phyloP scores from a whole-genome alignment of 2,329 filamentous ascomycete species.

The Pseudogymnoascus sp. region DNA sequence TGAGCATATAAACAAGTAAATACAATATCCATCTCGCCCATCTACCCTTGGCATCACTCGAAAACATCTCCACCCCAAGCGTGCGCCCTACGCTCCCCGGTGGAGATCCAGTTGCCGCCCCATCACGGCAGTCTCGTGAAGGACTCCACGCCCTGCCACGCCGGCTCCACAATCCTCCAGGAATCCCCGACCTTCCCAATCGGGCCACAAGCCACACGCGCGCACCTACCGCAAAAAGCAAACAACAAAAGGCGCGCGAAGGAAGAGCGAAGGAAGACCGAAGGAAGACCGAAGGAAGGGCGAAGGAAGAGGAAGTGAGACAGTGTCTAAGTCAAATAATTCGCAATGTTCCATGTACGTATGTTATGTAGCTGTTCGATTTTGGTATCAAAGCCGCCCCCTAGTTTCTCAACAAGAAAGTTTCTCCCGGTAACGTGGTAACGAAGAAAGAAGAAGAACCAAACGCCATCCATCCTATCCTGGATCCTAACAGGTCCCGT shows the following conservation, averaged over 20 bases:
- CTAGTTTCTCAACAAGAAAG: neutral
- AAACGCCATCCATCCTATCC: neutral
- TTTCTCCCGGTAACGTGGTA: neutral
- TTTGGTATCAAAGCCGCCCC: constrained; percentile 2
- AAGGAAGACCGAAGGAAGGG: neutral
- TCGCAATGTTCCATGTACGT: constrained; percentile 1
- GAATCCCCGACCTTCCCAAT: neutral
- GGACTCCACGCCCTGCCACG: neutral
- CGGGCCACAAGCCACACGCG: neutral
- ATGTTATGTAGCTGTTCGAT: constrained; percentile 3
- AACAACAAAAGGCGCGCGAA: neutral
- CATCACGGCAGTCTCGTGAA: neutral
- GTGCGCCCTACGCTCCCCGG: neutral
- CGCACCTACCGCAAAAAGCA: neutral
- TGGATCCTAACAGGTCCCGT: neutral
- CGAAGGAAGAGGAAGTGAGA: neutral
- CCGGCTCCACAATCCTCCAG: neutral
- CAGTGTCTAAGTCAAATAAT: neutral
- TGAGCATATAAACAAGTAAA: neutral
- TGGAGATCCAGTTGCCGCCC: neutral
- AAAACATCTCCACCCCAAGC: neutral
- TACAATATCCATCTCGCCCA: neutral
- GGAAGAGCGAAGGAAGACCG: neutral
- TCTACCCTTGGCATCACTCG: neutral
- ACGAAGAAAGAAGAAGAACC: neutral